Evolutionary conservation across 169 alveolate genomes (phyloP), one percentile per base, ranked within the genome.

Genomic region (Eimeria tenella): DNA sequence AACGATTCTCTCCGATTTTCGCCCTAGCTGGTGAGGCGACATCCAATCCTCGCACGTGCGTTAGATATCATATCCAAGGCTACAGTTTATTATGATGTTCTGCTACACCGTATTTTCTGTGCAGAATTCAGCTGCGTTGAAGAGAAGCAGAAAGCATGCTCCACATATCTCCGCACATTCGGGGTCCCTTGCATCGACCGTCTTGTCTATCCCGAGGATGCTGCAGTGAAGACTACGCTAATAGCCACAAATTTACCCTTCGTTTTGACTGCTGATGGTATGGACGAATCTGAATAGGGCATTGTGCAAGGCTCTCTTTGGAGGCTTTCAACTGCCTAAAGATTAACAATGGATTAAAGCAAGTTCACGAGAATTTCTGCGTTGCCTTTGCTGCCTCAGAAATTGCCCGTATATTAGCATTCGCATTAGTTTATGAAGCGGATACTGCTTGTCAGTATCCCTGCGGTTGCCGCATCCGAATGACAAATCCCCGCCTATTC

Each of bases 131-230:
- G 65, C 75, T 79, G 93, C 13, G 62, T 56, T 8, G 79, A 92
- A 81, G 95, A 86, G n/a, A 92, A 92, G 49, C 86, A 65, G 15
- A 58, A 68, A 2, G 95, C 95, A 5, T 92, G 95, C 87, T 65
- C 93, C 87, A 81, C 95, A 0, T 92, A 81, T 42, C 95, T 92
- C 23, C 95, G 95, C 60, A 58, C 89, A 42, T 92, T 92, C 75
- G 95, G 95, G 62, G 95, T 92, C 56, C 95, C 95, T 21, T 92
- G 95, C 95, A 68, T 92, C 53, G 95, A 92, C 86, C 95, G 95
- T 13, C 87, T 92, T 70, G 92, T 92, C 52, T 92, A 92, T 55
- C 92, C 89, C 23, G 95, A 92, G 58, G 95, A 92, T 58, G 95
- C 95, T 8, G 95, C 95, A 74, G 95, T 79, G 55, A 79, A 82